phyloP scores from a whole-genome alignment of 306 rosid genomes.

The Prunus fruticosa region DNA sequence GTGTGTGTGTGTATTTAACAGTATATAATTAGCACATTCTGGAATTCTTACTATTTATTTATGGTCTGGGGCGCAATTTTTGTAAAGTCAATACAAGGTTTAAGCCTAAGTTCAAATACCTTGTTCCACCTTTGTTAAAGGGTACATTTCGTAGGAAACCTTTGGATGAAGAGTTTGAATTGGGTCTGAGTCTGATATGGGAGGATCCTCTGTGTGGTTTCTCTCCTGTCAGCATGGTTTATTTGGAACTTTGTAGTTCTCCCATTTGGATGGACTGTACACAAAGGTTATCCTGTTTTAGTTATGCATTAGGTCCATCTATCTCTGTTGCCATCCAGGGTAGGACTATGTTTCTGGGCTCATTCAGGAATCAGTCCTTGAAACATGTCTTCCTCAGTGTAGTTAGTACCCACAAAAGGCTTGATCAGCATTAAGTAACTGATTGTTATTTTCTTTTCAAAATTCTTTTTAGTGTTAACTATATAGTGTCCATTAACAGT shows the following conservation, averaged over 20 bases:
- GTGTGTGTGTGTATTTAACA: background rate
- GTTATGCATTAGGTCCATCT: background rate
- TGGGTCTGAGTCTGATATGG: slow-evolving; percentile 2
- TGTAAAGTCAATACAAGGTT: too few relatives aligned
- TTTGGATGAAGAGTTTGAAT: background rate
- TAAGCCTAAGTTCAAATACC: too few relatives aligned
- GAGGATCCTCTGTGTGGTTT: background rate
- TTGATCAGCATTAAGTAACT: slow-evolving; percentile 12
- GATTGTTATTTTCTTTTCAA: background rate
- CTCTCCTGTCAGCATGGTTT: background rate
- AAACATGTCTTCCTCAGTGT: background rate
- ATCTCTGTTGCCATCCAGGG: background rate
- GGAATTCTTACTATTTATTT: too few relatives aligned
- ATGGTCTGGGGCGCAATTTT: too few relatives aligned
- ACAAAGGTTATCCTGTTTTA: background rate
- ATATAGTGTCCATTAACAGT: slow-evolving; percentile 34
- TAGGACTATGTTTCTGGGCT: background rate
- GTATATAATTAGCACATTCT: background rate
- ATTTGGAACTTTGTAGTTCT: background rate
- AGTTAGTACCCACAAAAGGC: background rate
- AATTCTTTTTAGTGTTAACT: slow-evolving; percentile 29
- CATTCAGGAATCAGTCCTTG: background rate
- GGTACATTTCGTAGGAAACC: background rate
- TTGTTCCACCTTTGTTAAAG: background rate
- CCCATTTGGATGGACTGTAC: background rate